Conservation (phyloP, 495 filamentous ascomycete species). For the Staphylotrichum tortipilum region DNA sequence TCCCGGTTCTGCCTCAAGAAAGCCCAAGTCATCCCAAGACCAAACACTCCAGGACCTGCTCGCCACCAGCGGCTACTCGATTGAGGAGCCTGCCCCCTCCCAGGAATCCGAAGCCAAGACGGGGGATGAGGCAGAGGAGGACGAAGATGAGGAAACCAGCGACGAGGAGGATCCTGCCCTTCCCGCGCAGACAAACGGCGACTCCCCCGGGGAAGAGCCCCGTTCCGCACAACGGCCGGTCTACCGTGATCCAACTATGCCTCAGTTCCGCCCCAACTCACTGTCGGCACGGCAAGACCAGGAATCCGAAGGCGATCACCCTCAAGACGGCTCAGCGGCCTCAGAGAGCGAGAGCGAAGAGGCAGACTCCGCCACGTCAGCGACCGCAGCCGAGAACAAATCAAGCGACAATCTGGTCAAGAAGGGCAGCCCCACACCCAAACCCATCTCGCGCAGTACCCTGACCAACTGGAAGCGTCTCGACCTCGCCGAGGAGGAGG, state of each 20-base stretch:
- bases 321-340: background rate
- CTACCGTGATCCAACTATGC: conserved; percentile 58
- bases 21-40: conserved; percentile 18
- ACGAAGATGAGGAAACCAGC: conserved; percentile 8
- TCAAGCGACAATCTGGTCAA: background rate
- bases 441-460: conserved; percentile 23
- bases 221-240: background rate
- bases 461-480: conserved; percentile 46
- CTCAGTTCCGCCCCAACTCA: conserved; percentile 48
- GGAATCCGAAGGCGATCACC: background rate
- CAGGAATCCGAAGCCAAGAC: conserved; percentile 1
- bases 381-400: background rate
- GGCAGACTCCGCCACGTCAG: background rate
- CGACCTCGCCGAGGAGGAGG: conserved; percentile 56
- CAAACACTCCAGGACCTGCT: conserved; percentile 43
- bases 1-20: background rate
- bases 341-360: no score
- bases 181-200: background rate
- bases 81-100: conserved; percentile 8
- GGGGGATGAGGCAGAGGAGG: background rate
- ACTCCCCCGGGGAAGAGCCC: background rate
- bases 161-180: conserved; percentile 11
- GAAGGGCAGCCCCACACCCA: background rate
- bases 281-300: background rate
- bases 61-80: conserved; percentile 40